Conservation (phyloP, 768 basidiomycete species). For the Suillus ampliporus region DNA sequence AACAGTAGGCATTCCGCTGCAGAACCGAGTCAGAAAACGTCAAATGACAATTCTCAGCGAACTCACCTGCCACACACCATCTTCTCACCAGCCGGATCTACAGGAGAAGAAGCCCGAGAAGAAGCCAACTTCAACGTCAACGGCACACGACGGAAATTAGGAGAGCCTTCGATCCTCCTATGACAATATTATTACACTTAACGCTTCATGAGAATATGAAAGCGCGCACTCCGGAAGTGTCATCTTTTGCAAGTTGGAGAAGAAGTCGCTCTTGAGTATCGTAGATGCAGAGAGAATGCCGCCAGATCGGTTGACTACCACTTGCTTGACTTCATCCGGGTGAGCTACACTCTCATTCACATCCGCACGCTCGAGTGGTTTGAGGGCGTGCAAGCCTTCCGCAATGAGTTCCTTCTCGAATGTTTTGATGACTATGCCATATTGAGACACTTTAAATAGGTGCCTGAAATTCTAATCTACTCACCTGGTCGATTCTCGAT, state of each 20-base stretch:
- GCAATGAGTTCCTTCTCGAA: constrained; percentile 88
- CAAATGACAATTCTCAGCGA: constrained; percentile 9
- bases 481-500: constrained; percentile 85
- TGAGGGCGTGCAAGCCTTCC: constrained; percentile 79
- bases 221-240: constrained; percentile 84
- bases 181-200: constrained; percentile 9
- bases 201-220: constrained; percentile 5
- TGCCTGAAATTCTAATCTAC: constrained; percentile 7
- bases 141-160: constrained; percentile 88
- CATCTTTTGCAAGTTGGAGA: constrained; percentile 95
- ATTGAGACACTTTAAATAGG: constrained; percentile 2
- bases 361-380: constrained; percentile 79
- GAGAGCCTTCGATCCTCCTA: constrained; percentile 90
- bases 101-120: constrained; percentile 32
- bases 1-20: constrained; percentile 93
- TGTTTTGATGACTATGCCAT: constrained; percentile 83
- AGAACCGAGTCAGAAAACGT: constrained; percentile 28
- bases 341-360: constrained; percentile 72
- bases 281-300: constrained; percentile 88
- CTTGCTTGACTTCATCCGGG: constrained; percentile 88
- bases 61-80: constrained; percentile 80
- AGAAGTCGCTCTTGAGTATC: constrained; percentile 95
- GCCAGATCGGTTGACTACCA: constrained; percentile 86
- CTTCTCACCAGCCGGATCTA: constrained; percentile 49
- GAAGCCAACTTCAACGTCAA: constrained; percentile 52